These are phyloP conservation scores for Daldinia concentrica DNA, from an alignment of 495 filamentous ascomycete genomes.

Conservation along the genomic window DNA sequence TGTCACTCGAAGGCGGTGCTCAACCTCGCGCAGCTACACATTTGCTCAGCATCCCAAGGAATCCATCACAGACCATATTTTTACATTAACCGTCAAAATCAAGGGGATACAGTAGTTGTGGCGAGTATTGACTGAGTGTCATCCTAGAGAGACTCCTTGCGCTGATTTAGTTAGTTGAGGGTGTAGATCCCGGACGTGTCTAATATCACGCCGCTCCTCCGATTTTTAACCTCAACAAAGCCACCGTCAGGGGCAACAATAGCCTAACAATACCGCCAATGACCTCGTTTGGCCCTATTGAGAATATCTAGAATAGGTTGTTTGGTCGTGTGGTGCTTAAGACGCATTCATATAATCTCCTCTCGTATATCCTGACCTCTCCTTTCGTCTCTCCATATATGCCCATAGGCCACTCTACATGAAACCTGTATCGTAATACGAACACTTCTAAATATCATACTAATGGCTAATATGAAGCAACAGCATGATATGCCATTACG, in stretches of 20 bases:
- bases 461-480: background rate
- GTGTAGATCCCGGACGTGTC: slow-evolving; percentile 43
- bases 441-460: background rate
- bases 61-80: slow-evolving; percentile 10
- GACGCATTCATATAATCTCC: slow-evolving; percentile 15
- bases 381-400: background rate
- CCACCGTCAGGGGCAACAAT: slow-evolving; percentile 31
- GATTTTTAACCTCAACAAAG: slow-evolving; percentile 40
- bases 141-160: slow-evolving; percentile 36
- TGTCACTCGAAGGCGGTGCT: slow-evolving; percentile 35
- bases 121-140: slow-evolving; percentile 41
- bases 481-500: background rate
- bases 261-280: slow-evolving; percentile 1
- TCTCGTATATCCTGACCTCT: slow-evolving; percentile 2
- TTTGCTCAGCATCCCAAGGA: slow-evolving; percentile 1
- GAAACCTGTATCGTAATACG: background rate
- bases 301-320: slow-evolving; percentile 8
- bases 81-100: slow-evolving; percentile 6
- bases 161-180: slow-evolving; percentile 43
- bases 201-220: slow-evolving; percentile 42
- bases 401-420: background rate
- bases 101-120: slow-evolving; percentile 15
- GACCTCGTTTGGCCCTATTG: background rate
- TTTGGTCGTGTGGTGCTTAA: background rate
- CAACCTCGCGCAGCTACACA: slow-evolving; percentile 21